phyloP scores from a whole-genome alignment of 768 basidiomycete genomes.

The Sporobolomyces roseus region DNA sequence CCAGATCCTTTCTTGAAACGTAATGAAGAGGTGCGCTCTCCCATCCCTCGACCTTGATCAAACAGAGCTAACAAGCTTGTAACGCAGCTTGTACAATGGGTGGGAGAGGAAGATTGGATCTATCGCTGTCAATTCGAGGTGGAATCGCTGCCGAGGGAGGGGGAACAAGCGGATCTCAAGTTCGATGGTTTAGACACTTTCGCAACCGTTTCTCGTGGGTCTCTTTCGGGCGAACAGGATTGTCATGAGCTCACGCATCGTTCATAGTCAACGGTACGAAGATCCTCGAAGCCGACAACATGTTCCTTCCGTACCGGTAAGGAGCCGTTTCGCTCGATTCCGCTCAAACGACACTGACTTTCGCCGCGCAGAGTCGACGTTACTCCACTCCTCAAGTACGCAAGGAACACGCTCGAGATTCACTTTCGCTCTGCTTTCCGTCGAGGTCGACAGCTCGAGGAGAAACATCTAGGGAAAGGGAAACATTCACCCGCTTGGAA shows the following conservation, averaged over 20 bases:
- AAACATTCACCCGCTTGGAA: constrained; percentile 61
- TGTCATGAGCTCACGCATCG: background rate
- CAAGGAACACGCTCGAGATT: constrained; percentile 63
- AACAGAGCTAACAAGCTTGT: background rate
- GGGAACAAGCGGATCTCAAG: constrained; percentile 64
- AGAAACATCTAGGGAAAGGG: constrained; percentile 49
- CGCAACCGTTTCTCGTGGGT: constrained; percentile 64
- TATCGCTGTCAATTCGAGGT: constrained; percentile 68
- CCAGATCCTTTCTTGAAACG: constrained; percentile 24
- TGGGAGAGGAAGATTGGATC: constrained; percentile 79
- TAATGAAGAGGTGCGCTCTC: constrained; percentile 32
- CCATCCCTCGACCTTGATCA: background rate
- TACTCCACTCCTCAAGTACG: constrained; percentile 40
- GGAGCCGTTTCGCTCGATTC: too few species aligned
- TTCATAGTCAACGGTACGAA: constrained; percentile 62
- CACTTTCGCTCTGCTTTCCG: constrained; percentile 71
- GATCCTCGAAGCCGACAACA: constrained; percentile 76
- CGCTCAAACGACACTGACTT: too few species aligned
- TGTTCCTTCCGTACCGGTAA: constrained; percentile 72
- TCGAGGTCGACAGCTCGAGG: constrained; percentile 71
- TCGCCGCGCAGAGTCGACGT: constrained; percentile 11
- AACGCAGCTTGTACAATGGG: constrained; percentile 53
- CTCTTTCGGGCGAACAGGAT: too few species aligned
- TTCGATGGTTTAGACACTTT: constrained; percentile 93
- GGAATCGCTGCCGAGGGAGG: constrained; percentile 47